Percentiles rank a stretch among this genome's conserved stretches.
Conservation (phyloP, 805 yeast genomes). For the Nakazawaea ernobii region DNA sequence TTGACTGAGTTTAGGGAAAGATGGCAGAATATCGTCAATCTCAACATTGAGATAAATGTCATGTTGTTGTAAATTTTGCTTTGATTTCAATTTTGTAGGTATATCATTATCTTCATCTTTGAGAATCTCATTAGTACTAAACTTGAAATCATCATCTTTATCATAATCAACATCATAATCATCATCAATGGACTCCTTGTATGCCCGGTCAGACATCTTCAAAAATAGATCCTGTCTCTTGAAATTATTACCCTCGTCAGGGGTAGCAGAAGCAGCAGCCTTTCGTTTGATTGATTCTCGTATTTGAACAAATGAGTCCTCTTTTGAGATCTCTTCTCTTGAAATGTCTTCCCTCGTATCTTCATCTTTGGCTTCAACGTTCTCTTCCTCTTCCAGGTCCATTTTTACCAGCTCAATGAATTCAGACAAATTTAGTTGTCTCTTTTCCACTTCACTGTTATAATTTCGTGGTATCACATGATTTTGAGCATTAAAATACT, state of each 20-base stretch:
- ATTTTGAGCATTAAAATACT: constrained; percentile 36
- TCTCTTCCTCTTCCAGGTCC: constrained; percentile 3
- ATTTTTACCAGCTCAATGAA: neutral
- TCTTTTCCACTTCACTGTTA: neutral
- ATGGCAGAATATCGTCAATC: constrained; percentile 12
- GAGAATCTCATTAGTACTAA: constrained; percentile 4
- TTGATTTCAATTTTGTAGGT: constrained; percentile 4
- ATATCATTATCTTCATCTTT: constrained; percentile 9
- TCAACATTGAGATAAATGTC: constrained; percentile 39
- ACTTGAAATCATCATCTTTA: constrained; percentile 9
- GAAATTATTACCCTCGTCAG: neutral
- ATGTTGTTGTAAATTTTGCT: constrained; percentile 6
- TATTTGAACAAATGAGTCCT: neutral
- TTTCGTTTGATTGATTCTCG: neutral
- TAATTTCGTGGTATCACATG: constrained; percentile 19
- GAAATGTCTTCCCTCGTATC: neutral
- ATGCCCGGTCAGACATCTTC: neutral
- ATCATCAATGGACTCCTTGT: neutral
- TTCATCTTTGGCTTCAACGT: constrained; percentile 6
- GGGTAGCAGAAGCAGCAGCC: neutral
- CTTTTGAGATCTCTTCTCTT: neutral
- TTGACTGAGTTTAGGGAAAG: neutral
- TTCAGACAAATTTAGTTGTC: constrained; percentile 5
- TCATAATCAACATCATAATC: neutral
- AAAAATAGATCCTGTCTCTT: neutral